Conservation (phyloP, 2,329 filamentous ascomycete genomes). For the Zymoseptoria crescenta region DNA sequence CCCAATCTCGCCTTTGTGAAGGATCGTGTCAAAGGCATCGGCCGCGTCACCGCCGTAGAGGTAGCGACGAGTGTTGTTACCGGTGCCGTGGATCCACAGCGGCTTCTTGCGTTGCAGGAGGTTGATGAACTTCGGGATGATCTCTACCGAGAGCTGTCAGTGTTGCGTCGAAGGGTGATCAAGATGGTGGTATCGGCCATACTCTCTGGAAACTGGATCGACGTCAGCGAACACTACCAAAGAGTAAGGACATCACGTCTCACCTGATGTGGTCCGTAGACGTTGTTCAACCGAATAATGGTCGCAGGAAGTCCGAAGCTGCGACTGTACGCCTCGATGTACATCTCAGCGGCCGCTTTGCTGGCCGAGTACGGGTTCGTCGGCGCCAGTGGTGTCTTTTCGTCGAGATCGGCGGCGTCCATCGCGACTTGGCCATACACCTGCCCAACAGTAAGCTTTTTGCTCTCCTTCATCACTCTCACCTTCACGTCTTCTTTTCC, state of each 20-base stretch:
- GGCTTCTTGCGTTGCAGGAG: constrained; percentile 59
- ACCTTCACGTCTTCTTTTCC: background rate
- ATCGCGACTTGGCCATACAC: constrained; percentile 74
- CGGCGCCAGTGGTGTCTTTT: constrained; percentile 66
- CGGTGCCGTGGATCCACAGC: constrained; percentile 68
- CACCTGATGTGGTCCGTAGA: constrained; percentile 78
- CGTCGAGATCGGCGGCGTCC: constrained; percentile 62
- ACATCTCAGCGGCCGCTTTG: constrained; percentile 32
- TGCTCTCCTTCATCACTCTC: background rate
- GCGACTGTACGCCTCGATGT: constrained; percentile 74
- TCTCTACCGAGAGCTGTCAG: constrained; percentile 47
- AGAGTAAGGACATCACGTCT: constrained; percentile 27
- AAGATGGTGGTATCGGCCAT: background rate
- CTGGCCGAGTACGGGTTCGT: constrained; percentile 57
- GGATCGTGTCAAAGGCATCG: constrained; percentile 75
- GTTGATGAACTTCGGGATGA: constrained; percentile 75
- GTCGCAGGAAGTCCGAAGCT: constrained; percentile 74
- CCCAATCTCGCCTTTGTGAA: constrained; percentile 66
- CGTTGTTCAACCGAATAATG: constrained; percentile 75
- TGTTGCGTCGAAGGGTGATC: background rate
- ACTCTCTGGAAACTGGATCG: constrained; percentile 20
- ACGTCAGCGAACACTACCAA: constrained; percentile 7
- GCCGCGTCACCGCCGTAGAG: constrained; percentile 72
- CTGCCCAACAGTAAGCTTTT: constrained; percentile 33
- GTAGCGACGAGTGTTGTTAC: constrained; percentile 65